Conservation (phyloP, 352 stramenopile species). For the Elongisporangium prolatum region DNA sequence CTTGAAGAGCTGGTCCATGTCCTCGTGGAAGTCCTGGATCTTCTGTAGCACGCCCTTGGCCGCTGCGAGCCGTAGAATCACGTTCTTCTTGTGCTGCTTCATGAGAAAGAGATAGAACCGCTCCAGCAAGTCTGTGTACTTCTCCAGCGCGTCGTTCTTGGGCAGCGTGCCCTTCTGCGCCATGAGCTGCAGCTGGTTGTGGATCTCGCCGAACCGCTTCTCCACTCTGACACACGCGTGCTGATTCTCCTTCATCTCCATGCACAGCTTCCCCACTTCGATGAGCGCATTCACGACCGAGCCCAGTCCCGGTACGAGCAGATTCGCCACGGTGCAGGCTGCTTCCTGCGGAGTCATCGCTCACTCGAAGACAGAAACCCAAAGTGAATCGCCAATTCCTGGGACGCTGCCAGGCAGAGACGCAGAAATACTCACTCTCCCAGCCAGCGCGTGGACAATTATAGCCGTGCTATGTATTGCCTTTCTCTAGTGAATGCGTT, state of each 20-base stretch:
- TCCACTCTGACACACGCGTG: constrained; percentile 16
- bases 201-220: constrained; percentile 16
- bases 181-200: constrained; percentile 17
- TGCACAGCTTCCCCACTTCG: constrained; percentile 11
- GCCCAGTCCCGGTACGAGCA: constrained; percentile 10
- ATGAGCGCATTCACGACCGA: constrained; percentile 8
- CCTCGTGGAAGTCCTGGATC: constrained; percentile 12
- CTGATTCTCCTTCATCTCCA: constrained; percentile 10
- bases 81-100: constrained; percentile 17
- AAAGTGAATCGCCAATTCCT: not conserved
- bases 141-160: constrained; percentile 10
- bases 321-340: not conserved
- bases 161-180: constrained; percentile 10
- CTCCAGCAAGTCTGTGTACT: constrained; percentile 11
- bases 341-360: not conserved
- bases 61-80: constrained; percentile 14
- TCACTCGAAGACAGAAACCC: no score
- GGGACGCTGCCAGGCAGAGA: no score
- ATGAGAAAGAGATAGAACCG: constrained; percentile 13
- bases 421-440: no score
- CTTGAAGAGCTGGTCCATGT: constrained; percentile 24
- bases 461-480: no score
- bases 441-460: no score
- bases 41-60: constrained; percentile 13
- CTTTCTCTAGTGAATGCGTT: no score